Evolutionary conservation across 805 yeast species (phyloP).

Genomic region (Candida ovalis): DNA sequence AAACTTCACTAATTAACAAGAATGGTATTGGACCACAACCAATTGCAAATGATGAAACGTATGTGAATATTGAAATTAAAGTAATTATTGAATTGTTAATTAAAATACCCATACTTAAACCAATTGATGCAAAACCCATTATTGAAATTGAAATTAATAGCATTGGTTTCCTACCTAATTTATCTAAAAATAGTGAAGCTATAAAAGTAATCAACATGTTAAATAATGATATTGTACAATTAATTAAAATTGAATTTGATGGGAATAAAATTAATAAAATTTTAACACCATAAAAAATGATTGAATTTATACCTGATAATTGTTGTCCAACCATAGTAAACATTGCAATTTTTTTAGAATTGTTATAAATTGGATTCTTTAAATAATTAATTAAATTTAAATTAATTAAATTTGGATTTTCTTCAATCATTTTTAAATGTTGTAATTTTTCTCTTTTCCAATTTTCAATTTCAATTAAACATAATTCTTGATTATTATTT

Average conservation of each 20-base stretch:
- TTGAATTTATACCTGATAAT: conserved; percentile 88
- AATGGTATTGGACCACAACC: conserved; percentile 98
- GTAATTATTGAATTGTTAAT: conserved; percentile 44
- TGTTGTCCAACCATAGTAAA: conserved; percentile 82
- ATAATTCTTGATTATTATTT: conserved; percentile 13
- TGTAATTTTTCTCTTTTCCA: conserved; percentile 30
- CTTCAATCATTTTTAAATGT: conserved; percentile 21
- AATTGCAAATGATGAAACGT: conserved; percentile 81
- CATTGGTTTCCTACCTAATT: conserved; percentile 69
- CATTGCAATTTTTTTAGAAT: conserved; percentile 63
- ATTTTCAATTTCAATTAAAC: conserved; percentile 23
- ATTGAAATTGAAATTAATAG: conserved; percentile 59
- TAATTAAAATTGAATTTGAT: conserved; percentile 61
- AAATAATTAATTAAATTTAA: conserved; percentile 43
- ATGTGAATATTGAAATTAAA: conserved; percentile 61
- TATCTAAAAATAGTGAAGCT: conserved; percentile 75
- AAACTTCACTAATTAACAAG: conserved; percentile 81
- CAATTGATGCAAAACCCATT: conserved; percentile 63
- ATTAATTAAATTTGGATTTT: conserved; percentile 18
- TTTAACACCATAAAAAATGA: conserved; percentile 89
- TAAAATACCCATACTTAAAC: conserved; percentile 66
- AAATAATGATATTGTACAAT: conserved; percentile 69
- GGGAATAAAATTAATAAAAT: conserved; percentile 75
- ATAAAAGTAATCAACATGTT: conserved; percentile 72
- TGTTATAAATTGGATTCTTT: conserved; percentile 45